Conservation (phyloP, 345 rosid species). For the Moringa oleifera region DNA sequence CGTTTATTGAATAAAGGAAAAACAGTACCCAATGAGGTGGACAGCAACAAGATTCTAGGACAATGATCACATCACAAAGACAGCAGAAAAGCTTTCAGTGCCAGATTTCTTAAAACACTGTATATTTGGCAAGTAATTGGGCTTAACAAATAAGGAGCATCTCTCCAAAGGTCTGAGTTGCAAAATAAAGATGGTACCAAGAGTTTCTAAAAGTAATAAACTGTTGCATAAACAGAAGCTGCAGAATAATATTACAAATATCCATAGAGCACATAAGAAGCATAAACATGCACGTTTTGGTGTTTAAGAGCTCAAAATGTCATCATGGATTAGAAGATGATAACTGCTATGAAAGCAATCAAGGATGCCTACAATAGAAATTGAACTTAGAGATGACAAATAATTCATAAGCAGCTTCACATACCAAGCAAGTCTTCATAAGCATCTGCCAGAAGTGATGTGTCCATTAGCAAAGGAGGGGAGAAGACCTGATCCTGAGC, state of each 20-base stretch:
- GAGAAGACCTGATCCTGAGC: slow-evolving; percentile 72
- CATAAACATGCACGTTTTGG: too few relatives aligned
- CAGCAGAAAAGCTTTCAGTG: background rate
- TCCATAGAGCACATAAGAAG: too few relatives aligned
- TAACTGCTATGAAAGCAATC: background rate
- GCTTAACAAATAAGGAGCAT: too few relatives aligned
- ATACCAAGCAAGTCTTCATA: slow-evolving; percentile 94
- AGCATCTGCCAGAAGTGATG: slow-evolving; percentile 62
- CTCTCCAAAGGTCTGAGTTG: too few relatives aligned
- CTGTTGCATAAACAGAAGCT: background rate
- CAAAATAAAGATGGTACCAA: too few relatives aligned
- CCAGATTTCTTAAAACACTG: background rate
- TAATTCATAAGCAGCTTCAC: slow-evolving; percentile 16
- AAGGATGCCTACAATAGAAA: background rate
- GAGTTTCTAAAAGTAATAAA: background rate
- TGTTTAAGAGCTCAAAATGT: too few relatives aligned
- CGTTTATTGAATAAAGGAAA: background rate
- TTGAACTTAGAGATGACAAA: too few relatives aligned
- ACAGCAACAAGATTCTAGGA: background rate
- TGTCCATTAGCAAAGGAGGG: slow-evolving; percentile 83
- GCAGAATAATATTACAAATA: background rate
- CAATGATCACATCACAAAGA: too few relatives aligned
- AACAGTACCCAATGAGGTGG: background rate
- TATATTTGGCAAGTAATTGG: too few relatives aligned
- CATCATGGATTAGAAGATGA: too few relatives aligned